Percentiles rank a stretch among this genome's conserved stretches.
Evolutionary conservation across 495 filamentous ascomycete genomes (phyloP).

Genomic region (Aspergillus cavernicola): DNA sequence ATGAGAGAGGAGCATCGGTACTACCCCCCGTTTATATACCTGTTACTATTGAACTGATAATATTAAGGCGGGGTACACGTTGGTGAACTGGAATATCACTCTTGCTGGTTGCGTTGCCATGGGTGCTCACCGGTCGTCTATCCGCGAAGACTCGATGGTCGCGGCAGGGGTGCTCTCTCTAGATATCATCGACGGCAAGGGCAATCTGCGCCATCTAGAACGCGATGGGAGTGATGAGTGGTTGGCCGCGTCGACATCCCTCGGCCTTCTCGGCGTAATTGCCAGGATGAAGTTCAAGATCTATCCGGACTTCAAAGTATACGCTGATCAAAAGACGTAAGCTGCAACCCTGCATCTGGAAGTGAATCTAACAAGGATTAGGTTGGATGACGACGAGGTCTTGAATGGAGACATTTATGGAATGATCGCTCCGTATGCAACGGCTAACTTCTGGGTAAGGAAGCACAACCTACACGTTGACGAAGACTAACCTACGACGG

Average conservation of each 20-base stretch:
- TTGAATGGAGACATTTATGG: constrained; percentile 14
- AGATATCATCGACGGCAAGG: constrained; percentile 12
- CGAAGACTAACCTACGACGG: background rate
- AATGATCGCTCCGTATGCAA: constrained; percentile 15
- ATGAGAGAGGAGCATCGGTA: constrained; percentile 7
- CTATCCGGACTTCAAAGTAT: constrained; percentile 15
- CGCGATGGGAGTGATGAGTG: constrained; percentile 13
- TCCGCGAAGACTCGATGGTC: constrained; percentile 15
- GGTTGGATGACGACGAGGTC: constrained; percentile 12
- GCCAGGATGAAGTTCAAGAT: constrained; percentile 15
- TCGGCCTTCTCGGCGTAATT: constrained; percentile 13
- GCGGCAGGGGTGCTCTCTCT: constrained; percentile 9
- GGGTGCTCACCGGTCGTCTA: constrained; percentile 15
- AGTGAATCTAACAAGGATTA: background rate
- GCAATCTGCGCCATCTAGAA: constrained; percentile 10
- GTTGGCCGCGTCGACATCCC: constrained; percentile 15
- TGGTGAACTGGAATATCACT: constrained; percentile 16
- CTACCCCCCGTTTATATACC: background rate
- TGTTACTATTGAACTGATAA: background rate
- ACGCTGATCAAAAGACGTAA: constrained; percentile 16
- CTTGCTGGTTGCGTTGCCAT: constrained; percentile 14
- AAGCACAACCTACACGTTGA: background rate
- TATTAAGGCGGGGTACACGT: constrained; percentile 8
- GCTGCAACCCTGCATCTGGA: background rate
- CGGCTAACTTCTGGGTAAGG: constrained; percentile 16